Evolutionary conservation across 179 eudicot genomes (phyloP).

Genomic region (Silene coronaria): DNA sequence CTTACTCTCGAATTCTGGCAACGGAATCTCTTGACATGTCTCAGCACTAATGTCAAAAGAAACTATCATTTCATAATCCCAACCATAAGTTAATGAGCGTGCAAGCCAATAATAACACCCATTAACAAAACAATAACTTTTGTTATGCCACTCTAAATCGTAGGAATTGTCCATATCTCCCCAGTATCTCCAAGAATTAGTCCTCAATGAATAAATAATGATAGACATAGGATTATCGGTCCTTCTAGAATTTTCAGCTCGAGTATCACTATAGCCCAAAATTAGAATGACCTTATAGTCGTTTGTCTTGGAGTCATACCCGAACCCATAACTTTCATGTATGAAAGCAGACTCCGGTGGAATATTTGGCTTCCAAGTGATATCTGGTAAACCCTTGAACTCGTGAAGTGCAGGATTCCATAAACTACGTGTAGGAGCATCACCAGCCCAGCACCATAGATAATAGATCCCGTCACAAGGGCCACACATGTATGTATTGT

Average conservation of each 20-base stretch:
- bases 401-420: slow-evolving; percentile 14
- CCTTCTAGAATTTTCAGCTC: not conserved
- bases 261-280: not conserved
- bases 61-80: not conserved
- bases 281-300: slow-evolving; percentile 19
- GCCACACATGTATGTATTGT: slow-evolving; percentile 8
- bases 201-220: slow-evolving; percentile 6
- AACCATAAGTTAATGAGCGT: not conserved
- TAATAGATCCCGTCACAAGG: slow-evolving; percentile 17
- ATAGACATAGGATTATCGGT: not conserved
- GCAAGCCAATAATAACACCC: slow-evolving; percentile 12
- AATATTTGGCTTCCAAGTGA: not conserved
- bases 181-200: slow-evolving; percentile 8
- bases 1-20: not conserved
- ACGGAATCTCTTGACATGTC: not conserved
- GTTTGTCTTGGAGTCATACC: slow-evolving; percentile 10
- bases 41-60: slow-evolving; percentile 6
- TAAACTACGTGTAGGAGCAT: not conserved
- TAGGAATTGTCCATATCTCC: slow-evolving; percentile 6
- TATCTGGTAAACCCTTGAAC: not conserved
- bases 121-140: slow-evolving; percentile 2
- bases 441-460: not conserved
- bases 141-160: not conserved
- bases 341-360: not conserved
- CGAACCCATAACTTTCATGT: slow-evolving; percentile 11